Conservation (phyloP, 176 grass and related monocot species). For the Ensete ventricosum region DNA sequence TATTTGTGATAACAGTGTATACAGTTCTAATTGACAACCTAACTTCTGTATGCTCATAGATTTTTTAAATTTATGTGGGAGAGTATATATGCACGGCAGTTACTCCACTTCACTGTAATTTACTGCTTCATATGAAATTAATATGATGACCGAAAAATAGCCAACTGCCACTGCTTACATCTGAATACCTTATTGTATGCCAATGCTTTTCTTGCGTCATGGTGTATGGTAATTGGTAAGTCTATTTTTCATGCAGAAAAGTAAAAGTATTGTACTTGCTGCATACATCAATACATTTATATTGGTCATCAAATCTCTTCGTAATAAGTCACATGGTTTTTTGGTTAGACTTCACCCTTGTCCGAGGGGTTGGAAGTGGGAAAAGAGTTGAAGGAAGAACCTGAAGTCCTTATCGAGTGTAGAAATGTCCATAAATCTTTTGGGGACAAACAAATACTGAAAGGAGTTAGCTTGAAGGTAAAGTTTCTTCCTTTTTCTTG, state of each 20-base stretch:
- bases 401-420: constrained; percentile 77
- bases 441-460: constrained; percentile 76
- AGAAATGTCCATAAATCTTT: constrained; percentile 90
- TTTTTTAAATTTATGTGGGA: neutral
- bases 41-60: neutral
- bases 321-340: neutral
- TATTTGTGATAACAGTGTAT: neutral
- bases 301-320: neutral
- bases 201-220: neutral
- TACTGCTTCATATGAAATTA: neutral
- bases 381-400: constrained; percentile 29
- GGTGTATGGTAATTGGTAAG: neutral
- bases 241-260: neutral
- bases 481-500: constrained; percentile 8
- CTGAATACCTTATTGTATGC: neutral
- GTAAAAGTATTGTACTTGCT: neutral
- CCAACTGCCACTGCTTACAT: neutral
- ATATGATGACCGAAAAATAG: neutral
- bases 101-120: neutral
- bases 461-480: constrained; percentile 91
- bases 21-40: neutral
- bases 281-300: neutral
- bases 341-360: constrained; percentile 44
- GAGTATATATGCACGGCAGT: neutral
- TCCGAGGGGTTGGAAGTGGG: constrained; percentile 32